phyloP scores from a whole-genome alignment of 2,329 filamentous ascomycete species.

The Blastomyces parvus region DNA sequence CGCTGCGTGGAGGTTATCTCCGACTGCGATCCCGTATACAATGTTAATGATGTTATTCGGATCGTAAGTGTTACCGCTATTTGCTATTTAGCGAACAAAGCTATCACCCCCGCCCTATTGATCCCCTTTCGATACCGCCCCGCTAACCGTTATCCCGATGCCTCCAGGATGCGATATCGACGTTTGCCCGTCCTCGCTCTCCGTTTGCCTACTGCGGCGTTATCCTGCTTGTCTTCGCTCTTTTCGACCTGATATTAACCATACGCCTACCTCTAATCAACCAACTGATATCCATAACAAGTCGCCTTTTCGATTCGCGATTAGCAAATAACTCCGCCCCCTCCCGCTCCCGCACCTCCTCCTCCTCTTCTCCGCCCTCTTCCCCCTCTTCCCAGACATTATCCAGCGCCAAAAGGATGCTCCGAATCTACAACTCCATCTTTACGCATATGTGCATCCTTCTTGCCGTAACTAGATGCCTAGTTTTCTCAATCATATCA shows the following conservation, averaged over 20 bases:
- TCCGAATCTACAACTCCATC: constrained; percentile 21
- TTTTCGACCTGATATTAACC: constrained; percentile 57
- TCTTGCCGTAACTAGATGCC: constrained; percentile 28
- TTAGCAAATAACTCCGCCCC: neutral
- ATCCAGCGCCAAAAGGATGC: constrained; percentile 11
- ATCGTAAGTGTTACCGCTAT: constrained; percentile 46
- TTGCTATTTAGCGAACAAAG: neutral
- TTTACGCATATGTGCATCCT: constrained; percentile 34
- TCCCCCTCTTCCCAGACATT: neutral
- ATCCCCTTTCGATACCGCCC: constrained; percentile 1
- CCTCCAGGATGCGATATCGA: constrained; percentile 45
- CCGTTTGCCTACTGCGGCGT: constrained; percentile 58
- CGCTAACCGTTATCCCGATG: neutral
- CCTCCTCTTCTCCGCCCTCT: neutral
- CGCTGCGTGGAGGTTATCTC: constrained; percentile 61
- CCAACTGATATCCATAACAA: constrained; percentile 51
- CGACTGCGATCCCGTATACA: constrained; percentile 69
- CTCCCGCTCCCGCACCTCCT: neutral
- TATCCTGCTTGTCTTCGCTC: constrained; percentile 56
- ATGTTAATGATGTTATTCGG: constrained; percentile 74
- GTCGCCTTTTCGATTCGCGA: constrained; percentile 21
- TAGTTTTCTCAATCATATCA: constrained; percentile 29
- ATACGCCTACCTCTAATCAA: constrained; percentile 50
- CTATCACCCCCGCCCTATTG: neutral
- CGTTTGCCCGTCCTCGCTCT: constrained; percentile 60